These are phyloP conservation scores for Tephrocybe sp. DNA, from an alignment of 768 basidiomycete genomes.

Conservation along the genomic window DNA sequence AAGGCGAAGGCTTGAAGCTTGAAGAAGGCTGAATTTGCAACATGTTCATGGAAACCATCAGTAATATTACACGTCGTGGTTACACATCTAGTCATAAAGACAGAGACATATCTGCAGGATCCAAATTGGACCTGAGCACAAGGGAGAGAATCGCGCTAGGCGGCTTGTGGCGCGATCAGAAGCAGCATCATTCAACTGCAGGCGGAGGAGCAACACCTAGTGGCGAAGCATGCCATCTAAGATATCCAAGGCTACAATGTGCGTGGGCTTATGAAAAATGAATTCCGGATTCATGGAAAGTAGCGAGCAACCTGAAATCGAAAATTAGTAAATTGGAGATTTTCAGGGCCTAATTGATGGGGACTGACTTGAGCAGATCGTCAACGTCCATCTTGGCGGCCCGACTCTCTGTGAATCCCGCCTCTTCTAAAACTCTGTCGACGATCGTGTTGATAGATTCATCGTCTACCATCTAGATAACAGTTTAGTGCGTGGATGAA, in stretches of 20 bases:
- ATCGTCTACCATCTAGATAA: constrained; percentile 54
- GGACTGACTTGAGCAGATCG: constrained; percentile 79
- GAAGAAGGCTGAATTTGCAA: too few relatives aligned
- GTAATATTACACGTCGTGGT: too few relatives aligned
- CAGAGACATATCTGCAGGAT: too few relatives aligned
- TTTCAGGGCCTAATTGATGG: not conserved
- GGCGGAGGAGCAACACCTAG: not conserved
- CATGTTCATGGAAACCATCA: too few relatives aligned
- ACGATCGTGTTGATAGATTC: constrained; percentile 68
- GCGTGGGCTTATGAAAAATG: constrained; percentile 54
- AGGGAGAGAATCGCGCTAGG: too few relatives aligned
- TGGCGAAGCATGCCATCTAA: not conserved
- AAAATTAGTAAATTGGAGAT: constrained; percentile 4
- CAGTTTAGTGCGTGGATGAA: not conserved
- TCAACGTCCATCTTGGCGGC: constrained; percentile 94
- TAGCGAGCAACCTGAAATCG: constrained; percentile 55
- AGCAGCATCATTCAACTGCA: not conserved
- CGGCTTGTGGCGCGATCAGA: too few relatives aligned
- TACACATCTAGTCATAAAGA: too few relatives aligned
- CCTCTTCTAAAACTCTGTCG: constrained; percentile 69
- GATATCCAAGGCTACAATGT: not conserved
- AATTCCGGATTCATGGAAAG: constrained; percentile 73
- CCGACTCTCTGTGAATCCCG: constrained; percentile 71
- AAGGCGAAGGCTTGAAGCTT: too few relatives aligned
- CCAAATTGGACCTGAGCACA: too few relatives aligned